A percentile compares a stretch with the other conserved stretches of the same genome.
Evolutionary conservation across 306 rosid genomes (phyloP).

Genomic region (Begonia loranthoides): DNA sequence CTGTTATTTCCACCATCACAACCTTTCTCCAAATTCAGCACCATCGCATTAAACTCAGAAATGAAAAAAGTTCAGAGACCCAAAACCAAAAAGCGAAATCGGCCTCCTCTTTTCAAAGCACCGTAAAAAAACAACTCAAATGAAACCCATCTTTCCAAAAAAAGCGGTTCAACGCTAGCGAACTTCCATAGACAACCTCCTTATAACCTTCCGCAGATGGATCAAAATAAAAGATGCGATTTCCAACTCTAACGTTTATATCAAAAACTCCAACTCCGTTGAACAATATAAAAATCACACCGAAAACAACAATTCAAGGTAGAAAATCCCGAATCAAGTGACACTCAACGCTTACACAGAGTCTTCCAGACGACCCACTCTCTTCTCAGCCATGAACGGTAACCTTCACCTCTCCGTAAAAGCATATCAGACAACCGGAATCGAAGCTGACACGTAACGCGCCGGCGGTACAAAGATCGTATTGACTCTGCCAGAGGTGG

Average conservation of each 20-base stretch:
- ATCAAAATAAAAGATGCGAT: constrained; percentile 4
- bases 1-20: constrained; percentile 20
- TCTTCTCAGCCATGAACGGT: no score
- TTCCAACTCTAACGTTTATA: constrained; percentile 3
- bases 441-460: not conserved
- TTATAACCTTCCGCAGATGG: constrained; percentile 1
- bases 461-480: not conserved
- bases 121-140: not conserved
- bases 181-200: constrained; percentile 13
- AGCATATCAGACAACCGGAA: not conserved
- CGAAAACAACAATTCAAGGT: not conserved
- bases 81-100: constrained; percentile 2
- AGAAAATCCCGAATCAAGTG: not conserved
- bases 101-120: not conserved
- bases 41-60: constrained; percentile 26
- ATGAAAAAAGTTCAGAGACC: constrained; percentile 8
- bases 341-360: no score
- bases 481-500: constrained; percentile 7
- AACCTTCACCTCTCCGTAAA: not conserved
- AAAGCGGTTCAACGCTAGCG: constrained; percentile 10
- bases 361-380: no score
- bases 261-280: constrained; percentile 26
- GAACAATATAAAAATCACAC: constrained; percentile 6
- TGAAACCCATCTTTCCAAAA: not conserved
- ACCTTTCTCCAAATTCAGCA: constrained; percentile 46